phyloP scores from a whole-genome alignment of 306 rosid genomes.

The Lathyrus oleraceus region DNA sequence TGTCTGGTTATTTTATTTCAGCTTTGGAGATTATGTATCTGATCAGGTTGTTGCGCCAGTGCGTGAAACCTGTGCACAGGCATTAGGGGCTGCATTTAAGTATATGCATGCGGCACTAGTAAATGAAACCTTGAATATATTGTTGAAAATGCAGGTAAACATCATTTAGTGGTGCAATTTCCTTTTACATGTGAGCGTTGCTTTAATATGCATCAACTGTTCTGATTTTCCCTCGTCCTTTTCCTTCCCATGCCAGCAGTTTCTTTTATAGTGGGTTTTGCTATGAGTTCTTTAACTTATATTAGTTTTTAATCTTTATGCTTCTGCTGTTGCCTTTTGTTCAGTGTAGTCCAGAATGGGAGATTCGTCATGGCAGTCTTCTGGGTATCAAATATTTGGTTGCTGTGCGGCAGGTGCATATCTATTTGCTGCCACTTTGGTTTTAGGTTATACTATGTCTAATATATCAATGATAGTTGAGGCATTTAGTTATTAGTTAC shows the following conservation, averaged over 20 bases:
- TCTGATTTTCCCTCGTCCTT: slow-evolving; percentile 5
- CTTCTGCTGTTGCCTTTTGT: slow-evolving; percentile 53
- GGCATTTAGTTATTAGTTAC: slow-evolving; percentile 14
- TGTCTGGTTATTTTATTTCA: slow-evolving; percentile 51
- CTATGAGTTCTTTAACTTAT: slow-evolving; percentile 9
- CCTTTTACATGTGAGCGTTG: slow-evolving; percentile 23
- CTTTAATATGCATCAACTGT: slow-evolving; percentile 14
- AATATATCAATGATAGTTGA: slow-evolving; percentile 11
- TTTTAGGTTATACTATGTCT: slow-evolving; percentile 3
- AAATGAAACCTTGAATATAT: slow-evolving; percentile 77
- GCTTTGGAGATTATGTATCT: slow-evolving; percentile 97
- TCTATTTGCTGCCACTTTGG: slow-evolving; percentile 24
- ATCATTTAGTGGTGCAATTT: slow-evolving; percentile 37
- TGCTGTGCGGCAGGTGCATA: slow-evolving; percentile 84
- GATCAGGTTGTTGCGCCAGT: slow-evolving; percentile 99
- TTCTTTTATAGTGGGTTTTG: slow-evolving; percentile 11
- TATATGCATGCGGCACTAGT: slow-evolving; percentile 89
- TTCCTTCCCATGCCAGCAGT: slow-evolving; percentile 12
- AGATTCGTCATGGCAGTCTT: slow-evolving; percentile 98
- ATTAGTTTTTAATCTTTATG: slow-evolving; percentile 47
- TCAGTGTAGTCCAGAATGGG: slow-evolving; percentile 99
- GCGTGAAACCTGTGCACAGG: slow-evolving; percentile 98
- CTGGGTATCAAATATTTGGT: slow-evolving; percentile 93
- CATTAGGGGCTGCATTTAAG: slow-evolving; percentile 90
- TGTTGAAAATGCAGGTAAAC: slow-evolving; percentile 96